Evolutionary conservation across 2,329 filamentous ascomycete species (phyloP), one percentile per base, ranked within the genome.

Genomic region (Hypocrella siamensis): DNA sequence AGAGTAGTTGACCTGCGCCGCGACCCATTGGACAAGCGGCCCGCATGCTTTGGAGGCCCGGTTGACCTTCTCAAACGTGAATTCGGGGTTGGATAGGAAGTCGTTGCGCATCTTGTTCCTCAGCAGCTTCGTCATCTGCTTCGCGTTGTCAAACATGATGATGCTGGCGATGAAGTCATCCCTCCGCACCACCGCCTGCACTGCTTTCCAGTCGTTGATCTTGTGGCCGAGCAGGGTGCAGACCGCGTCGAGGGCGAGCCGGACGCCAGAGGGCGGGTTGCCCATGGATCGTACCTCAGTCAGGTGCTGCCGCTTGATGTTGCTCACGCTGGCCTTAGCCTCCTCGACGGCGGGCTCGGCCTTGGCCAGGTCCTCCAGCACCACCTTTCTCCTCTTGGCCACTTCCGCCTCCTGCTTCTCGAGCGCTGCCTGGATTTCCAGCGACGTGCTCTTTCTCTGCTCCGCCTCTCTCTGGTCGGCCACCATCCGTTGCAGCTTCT

Each of bases 91-190:
- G 11, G 82, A 85, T 38, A 98, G 60, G 57, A 82, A 98, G 26
- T 94, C 85, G 37, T 78, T 82, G 46, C 81, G 77, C 88, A 98
- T 96, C 65, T 84, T 92, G 43, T 73, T 64, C 31, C 90, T 72
- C 42, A 90, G 67, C 17, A 62, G 59, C 46, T 75, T 79, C 12
- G 88, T 98, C 88, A 98, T 96, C 54, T 90, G 79, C 51, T 67
- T 77, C 56, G 90, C 86, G 48, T 94, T 98, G 62, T 94, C 82
- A 49, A 94, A 98, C 53, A 84, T 85, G 54, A 96, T 81, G 47
- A 98, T 98, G 57, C 83, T 94, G 30, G 85, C 82, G 56, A 98
- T 96, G 57, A 98, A 98, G 50, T 96, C 88, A 47, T 96, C 90
- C 35, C 75, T 75, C 46, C 88, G 82, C 37, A 98, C 75, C 39